A percentile compares a stretch with the other conserved stretches of the same genome.
phyloP scores from a whole-genome alignment of 768 basidiomycete species.

The Amanita muscaria region DNA sequence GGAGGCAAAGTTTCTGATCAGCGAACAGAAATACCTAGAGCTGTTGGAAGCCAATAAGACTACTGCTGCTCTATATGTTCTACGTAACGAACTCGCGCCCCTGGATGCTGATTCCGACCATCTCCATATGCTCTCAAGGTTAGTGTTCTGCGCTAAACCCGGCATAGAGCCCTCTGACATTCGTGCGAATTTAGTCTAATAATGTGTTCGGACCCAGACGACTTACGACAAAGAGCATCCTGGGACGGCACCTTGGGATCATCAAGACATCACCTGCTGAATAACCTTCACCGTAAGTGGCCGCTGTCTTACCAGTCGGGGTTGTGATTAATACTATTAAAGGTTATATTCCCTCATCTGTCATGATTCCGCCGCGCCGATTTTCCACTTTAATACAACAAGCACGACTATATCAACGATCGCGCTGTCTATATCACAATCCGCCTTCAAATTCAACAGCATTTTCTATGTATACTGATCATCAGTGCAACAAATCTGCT shows the following conservation, averaged over 20 bases:
- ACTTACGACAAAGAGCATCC: conserved; percentile 67
- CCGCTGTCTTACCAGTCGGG: neutral
- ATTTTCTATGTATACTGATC: conserved; percentile 84
- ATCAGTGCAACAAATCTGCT: conserved; percentile 66
- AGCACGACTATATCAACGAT: conserved; percentile 71
- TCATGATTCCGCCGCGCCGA: conserved; percentile 90
- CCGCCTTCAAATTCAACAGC: conserved; percentile 43
- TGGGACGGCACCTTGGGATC: conserved; percentile 87
- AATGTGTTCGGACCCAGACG: conserved; percentile 85
- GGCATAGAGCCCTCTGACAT: conserved; percentile 14
- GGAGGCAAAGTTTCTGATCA: conserved; percentile 82
- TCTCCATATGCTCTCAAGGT: conserved; percentile 87
- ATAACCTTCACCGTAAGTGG: conserved; percentile 69
- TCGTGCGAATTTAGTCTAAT: conserved; percentile 49
- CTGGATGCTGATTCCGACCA: conserved; percentile 71
- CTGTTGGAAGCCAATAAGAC: conserved; percentile 75
- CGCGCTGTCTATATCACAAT: conserved; percentile 84
- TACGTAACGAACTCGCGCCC: conserved; percentile 85
- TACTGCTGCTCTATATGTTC: conserved; percentile 73
- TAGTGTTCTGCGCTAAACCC: conserved; percentile 9
- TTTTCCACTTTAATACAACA: conserved; percentile 81
- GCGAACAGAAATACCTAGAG: conserved; percentile 94
- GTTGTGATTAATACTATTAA: conserved; percentile 7
- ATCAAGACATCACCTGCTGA: conserved; percentile 71
- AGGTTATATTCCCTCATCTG: conserved; percentile 85